phyloP scores from a whole-genome alignment of 2,329 filamentous ascomycete species.

The Xylaria sp. region DNA sequence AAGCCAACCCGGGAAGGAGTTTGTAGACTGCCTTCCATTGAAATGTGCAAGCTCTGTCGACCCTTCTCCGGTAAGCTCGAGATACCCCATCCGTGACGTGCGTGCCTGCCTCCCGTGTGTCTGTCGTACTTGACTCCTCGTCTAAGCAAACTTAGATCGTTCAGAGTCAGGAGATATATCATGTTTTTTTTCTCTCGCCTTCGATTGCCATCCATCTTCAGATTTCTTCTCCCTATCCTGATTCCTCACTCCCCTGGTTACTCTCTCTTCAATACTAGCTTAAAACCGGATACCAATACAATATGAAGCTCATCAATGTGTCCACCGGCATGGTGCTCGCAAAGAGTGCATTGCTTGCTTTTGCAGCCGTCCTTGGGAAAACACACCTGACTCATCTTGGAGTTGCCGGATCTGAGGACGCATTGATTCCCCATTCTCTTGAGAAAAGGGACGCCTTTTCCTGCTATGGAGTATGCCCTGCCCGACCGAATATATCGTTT shows the following conservation, averaged over 20 bases:
- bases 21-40: neutral
- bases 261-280: neutral
- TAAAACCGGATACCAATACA: neutral
- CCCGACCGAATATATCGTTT: neutral
- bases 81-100: neutral
- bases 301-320: slow-evolving; percentile 1
- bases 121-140: neutral
- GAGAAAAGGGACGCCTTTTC: slow-evolving; percentile 29
- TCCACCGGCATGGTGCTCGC: neutral
- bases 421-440: slow-evolving; percentile 3
- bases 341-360: neutral
- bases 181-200: neutral
- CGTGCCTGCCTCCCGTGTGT: neutral
- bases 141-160: neutral
- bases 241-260: neutral
- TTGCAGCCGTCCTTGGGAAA: neutral
- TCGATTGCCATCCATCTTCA: neutral
- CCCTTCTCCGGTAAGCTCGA: neutral
- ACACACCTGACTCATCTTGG: neutral
- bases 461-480: slow-evolving; percentile 27
- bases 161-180: too few species aligned
- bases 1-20: neutral
- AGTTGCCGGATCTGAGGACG: neutral
- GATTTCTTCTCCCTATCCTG: neutral
- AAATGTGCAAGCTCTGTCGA: neutral